A percentile compares a stretch with the other conserved stretches of the same genome.
These are phyloP conservation scores for Spatholobus suberectus DNA, from an alignment of 306 rosid species.

Conservation along the genomic window DNA sequence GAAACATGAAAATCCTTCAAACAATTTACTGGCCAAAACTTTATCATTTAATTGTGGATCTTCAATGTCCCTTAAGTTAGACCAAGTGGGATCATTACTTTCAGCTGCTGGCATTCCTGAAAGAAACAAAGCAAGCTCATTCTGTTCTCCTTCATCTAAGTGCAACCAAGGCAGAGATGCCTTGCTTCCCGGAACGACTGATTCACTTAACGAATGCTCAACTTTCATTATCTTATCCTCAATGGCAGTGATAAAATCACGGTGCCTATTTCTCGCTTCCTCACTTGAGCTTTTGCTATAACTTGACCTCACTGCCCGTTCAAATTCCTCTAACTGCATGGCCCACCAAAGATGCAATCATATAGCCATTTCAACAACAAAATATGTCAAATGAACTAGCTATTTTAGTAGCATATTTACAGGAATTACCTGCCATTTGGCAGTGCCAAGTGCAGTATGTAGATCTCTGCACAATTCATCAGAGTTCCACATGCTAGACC, in stretches of 20 bases:
- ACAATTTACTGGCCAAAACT: constrained; percentile 39
- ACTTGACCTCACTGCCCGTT: constrained; percentile 67
- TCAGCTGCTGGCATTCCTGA: constrained; percentile 59
- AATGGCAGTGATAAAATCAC: constrained; percentile 68
- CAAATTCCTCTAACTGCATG: constrained; percentile 91
- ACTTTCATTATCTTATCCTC: constrained; percentile 62
- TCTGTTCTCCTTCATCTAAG: constrained; percentile 80
- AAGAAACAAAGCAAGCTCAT: constrained; percentile 87
- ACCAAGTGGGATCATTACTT: constrained; percentile 33
- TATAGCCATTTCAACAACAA: constrained; percentile 9
- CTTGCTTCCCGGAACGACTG: constrained; percentile 50
- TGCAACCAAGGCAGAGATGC: constrained; percentile 68
- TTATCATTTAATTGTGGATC: constrained; percentile 40
- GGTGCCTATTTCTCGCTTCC: constrained; percentile 74
- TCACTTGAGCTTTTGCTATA: constrained; percentile 58
- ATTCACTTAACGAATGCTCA: constrained; percentile 59
- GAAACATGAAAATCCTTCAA: constrained; percentile 47
- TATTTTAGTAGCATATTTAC: neutral
- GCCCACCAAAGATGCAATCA: constrained; percentile 37
- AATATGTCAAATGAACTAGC: neutral
- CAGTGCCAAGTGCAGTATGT: constrained; percentile 78
- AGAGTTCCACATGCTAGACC: constrained; percentile 62
- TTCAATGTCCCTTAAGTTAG: constrained; percentile 40
- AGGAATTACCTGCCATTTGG: constrained; percentile 93
- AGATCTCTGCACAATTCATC: constrained; percentile 84